A percentile compares a stretch with the other conserved stretches of the same genome.
phyloP scores from a whole-genome alignment of 495 filamentous ascomycete genomes.

The Bryoglossum gracile region DNA sequence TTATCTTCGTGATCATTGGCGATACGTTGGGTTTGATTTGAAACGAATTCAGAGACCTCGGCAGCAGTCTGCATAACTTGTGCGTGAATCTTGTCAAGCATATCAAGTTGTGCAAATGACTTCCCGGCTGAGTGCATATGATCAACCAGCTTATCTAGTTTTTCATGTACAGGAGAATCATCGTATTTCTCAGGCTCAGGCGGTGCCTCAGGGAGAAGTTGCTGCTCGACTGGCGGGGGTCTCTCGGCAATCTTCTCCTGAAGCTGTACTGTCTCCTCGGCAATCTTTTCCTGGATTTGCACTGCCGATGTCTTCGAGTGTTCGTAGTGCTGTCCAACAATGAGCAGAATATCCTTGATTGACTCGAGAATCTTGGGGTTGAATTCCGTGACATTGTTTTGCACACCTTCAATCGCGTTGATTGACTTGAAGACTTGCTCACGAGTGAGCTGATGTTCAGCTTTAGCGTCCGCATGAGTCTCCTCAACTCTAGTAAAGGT shows the following conservation, averaged over 20 bases:
- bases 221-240: slow-evolving; percentile 23
- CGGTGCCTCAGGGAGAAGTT: slow-evolving; percentile 31
- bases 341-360: slow-evolving; percentile 71
- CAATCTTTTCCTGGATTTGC: slow-evolving; percentile 47
- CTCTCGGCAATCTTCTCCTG: slow-evolving; percentile 48
- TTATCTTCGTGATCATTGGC: slow-evolving; percentile 72
- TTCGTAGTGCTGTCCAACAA: slow-evolving; percentile 78
- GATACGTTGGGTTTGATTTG: slow-evolving; percentile 68
- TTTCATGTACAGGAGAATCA: slow-evolving; percentile 66
- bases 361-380: slow-evolving; percentile 78
- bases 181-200: slow-evolving; percentile 50
- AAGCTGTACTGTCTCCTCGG: slow-evolving; percentile 35
- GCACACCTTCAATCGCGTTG: slow-evolving; percentile 64
- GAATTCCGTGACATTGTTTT: slow-evolving; percentile 67
- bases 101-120: slow-evolving; percentile 55
- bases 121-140: slow-evolving; percentile 52
- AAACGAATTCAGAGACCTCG: slow-evolving; percentile 80
- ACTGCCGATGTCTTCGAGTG: slow-evolving; percentile 45
- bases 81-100: slow-evolving; percentile 81
- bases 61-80: slow-evolving; percentile 82
- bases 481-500: slow-evolving; percentile 72
- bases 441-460: slow-evolving; percentile 68
- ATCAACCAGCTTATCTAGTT: slow-evolving; percentile 76
- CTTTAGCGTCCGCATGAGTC: slow-evolving; percentile 60
- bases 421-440: slow-evolving; percentile 67